Percentiles rank a stretch among this genome's conserved stretches.
Evolutionary conservation across 805 yeast species (phyloP).

Genomic region (Wickerhamiella lipophila): DNA sequence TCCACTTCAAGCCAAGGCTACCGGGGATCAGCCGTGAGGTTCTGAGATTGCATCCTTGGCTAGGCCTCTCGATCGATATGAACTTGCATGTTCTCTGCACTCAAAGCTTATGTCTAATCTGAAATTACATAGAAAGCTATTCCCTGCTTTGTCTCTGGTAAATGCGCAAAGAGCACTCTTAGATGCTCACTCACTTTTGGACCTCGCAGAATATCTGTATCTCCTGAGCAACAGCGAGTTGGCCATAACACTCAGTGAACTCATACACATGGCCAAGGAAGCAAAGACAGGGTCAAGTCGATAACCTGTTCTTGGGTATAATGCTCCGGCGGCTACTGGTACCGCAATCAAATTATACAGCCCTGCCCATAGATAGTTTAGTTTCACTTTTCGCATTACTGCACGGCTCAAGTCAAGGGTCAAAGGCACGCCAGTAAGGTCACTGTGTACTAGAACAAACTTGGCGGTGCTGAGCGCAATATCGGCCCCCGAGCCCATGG

Average conservation of each 20-base stretch:
- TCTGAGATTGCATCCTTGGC: too few species aligned
- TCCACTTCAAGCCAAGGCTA: too few species aligned
- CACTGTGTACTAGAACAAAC: slow-evolving; percentile 47
- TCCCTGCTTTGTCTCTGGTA: too few species aligned
- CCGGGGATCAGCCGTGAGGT: too few species aligned
- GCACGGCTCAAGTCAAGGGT: slow-evolving; percentile 52
- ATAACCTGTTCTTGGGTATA: slow-evolving; percentile 63
- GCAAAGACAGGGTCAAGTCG: slow-evolving; percentile 77
- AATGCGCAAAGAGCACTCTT: too few species aligned
- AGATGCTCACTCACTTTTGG: too few species aligned
- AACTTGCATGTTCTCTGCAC: too few species aligned
- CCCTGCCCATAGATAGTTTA: slow-evolving; percentile 80
- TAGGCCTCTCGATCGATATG: too few species aligned
- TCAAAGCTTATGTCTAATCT: too few species aligned
- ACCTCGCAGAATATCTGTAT: not conserved
- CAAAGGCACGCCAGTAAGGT: slow-evolving; percentile 39
- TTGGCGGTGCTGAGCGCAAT: slow-evolving; percentile 63
- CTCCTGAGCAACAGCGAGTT: slow-evolving; percentile 50
- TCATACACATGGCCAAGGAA: slow-evolving; percentile 83
- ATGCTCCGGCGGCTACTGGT: slow-evolving; percentile 90
- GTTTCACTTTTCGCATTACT: slow-evolving; percentile 61
- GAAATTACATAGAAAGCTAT: too few species aligned
- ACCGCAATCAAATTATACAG: slow-evolving; percentile 73
- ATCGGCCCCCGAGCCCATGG: slow-evolving; percentile 65
- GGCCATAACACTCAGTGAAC: slow-evolving; percentile 77